Percentiles rank a stretch among this genome's conserved stretches.
Conservation (phyloP, 768 basidiomycete genomes). For the Kwoniella dejecticola region DNA sequence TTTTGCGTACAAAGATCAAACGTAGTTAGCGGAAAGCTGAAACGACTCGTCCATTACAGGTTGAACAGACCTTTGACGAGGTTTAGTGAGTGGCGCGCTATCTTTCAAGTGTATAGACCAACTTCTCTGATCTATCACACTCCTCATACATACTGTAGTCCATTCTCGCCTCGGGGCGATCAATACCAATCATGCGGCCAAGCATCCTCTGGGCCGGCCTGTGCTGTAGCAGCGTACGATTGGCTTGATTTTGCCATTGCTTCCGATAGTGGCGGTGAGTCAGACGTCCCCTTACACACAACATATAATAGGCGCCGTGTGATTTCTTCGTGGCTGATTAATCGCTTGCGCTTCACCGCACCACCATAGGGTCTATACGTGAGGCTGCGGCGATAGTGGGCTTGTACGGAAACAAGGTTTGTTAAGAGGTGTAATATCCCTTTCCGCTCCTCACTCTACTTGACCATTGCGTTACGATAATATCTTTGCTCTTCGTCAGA, state of each 20-base stretch:
- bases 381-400: conserved; percentile 35
- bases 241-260: conserved; percentile 52
- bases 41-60: too few species aligned
- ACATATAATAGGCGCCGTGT: too few species aligned
- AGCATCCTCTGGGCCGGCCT: conserved; percentile 44
- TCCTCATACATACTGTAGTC: conserved; percentile 2
- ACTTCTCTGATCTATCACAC: not conserved
- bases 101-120: not conserved
- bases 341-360: too few species aligned
- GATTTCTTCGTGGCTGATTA: too few species aligned
- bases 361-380: conserved; percentile 42
- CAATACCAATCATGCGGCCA: conserved; percentile 39
- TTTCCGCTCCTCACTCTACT: not conserved
- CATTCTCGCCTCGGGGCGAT: conserved; percentile 52
- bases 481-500: too few species aligned
- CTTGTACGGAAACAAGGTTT: conserved; percentile 37
- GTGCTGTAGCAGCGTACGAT: conserved; percentile 48
- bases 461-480: not conserved
- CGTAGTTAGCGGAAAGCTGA: too few species aligned
- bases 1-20: too few species aligned
- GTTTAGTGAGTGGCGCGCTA: conserved; percentile 7
- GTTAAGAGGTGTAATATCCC: not conserved
- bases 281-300: too few species aligned
- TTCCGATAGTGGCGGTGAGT: conserved; percentile 41
- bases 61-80: conserved; percentile 20